Percentiles rank a stretch among this genome's conserved stretches.
Evolutionary conservation across 1,284 basidiomycete species (phyloP).

Genomic region (Inonotus obliquus): DNA sequence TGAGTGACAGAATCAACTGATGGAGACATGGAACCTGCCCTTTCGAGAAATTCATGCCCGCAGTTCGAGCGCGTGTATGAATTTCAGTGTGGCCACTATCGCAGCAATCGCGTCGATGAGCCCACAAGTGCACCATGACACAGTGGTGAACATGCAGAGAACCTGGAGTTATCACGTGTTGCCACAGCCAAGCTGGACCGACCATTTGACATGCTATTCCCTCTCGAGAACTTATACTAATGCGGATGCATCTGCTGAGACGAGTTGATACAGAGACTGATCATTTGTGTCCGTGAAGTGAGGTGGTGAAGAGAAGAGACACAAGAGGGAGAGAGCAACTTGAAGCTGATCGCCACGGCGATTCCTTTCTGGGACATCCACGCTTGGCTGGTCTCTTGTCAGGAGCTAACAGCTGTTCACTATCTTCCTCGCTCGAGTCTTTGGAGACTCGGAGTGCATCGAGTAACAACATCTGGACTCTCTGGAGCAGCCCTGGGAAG

Average conservation of each 20-base stretch:
- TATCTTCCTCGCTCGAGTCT: not conserved
- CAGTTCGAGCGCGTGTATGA: not conserved
- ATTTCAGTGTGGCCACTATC: not conserved
- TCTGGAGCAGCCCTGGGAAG: not conserved
- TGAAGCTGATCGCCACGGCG: not conserved
- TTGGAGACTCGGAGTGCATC: not conserved
- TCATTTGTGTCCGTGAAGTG: not conserved
- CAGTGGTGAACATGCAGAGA: too few relatives aligned
- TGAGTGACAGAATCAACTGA: not conserved
- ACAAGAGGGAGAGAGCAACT: too few relatives aligned
- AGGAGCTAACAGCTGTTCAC: not conserved
- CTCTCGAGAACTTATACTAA: too few relatives aligned
- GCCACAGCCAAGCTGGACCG: too few relatives aligned
- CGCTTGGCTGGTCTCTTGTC: not conserved
- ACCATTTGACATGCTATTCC: too few relatives aligned
- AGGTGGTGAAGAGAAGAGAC: too few relatives aligned
- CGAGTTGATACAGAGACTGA: not conserved
- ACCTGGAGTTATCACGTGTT: too few relatives aligned
- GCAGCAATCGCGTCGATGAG: too few relatives aligned
- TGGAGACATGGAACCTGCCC: not conserved
- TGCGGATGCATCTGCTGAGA: too few relatives aligned
- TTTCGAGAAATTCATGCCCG: not conserved
- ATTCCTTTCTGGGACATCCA: not conserved
- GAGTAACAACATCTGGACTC: not conserved
- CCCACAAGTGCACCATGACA: too few relatives aligned